Evolutionary conservation across 495 filamentous ascomycete species (phyloP).

Genomic region (Penicillium fimorum): DNA sequence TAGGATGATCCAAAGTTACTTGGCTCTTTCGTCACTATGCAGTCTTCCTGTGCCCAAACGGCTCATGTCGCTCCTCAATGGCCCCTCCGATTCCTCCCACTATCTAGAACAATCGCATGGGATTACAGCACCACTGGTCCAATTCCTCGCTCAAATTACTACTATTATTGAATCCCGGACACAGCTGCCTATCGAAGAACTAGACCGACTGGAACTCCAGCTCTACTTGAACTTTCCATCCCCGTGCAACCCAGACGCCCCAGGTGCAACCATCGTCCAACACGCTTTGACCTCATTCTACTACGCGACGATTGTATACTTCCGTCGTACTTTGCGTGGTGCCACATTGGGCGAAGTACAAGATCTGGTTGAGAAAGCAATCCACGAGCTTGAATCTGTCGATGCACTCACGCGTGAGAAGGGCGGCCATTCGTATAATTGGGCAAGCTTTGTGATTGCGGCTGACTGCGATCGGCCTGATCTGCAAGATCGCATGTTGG

Average conservation of each 20-base stretch:
- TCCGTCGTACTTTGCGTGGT: constrained; percentile 24
- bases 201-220: constrained; percentile 25
- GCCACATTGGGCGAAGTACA: constrained; percentile 20
- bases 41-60: constrained; percentile 23
- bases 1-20: constrained; percentile 26
- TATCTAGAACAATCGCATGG: constrained; percentile 30
- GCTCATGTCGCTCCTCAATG: constrained; percentile 22
- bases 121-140: constrained; percentile 20
- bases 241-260: constrained; percentile 8
- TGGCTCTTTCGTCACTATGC: constrained; percentile 30
- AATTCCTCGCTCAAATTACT: constrained; percentile 22
- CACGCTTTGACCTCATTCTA: constrained; percentile 31
- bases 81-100: constrained; percentile 17
- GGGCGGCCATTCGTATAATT: constrained; percentile 29
- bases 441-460: constrained; percentile 30
- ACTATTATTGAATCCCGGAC: constrained; percentile 14
- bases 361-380: constrained; percentile 27
- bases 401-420: constrained; percentile 18
- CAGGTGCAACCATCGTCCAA: constrained; percentile 21
- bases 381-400: constrained; percentile 25
- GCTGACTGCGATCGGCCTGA: constrained; percentile 26
- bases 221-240: constrained; percentile 26
- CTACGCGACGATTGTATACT: constrained; percentile 28
- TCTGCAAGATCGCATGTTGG: constrained; percentile 23
- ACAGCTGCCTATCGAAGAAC: constrained; percentile 7